phyloP scores from a whole-genome alignment of 2,329 filamentous ascomycete genomes.

The Clonostachys sp. region DNA sequence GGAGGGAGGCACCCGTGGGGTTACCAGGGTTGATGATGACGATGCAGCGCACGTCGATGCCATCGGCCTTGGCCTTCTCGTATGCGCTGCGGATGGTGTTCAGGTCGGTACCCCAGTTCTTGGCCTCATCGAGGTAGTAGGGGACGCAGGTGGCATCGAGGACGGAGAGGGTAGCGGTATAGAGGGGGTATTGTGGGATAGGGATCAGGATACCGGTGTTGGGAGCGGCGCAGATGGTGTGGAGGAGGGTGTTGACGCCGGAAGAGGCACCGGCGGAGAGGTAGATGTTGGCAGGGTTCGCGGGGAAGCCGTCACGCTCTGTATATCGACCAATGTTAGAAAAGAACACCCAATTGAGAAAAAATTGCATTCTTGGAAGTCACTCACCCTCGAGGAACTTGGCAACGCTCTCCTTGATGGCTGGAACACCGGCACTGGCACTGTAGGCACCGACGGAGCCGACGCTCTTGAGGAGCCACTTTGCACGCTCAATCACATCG shows the following conservation, averaged over 20 bases:
- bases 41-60: conserved; percentile 84
- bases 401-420: conserved; percentile 84
- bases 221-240: conserved; percentile 76
- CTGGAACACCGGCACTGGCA: conserved; percentile 82
- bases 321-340: conserved; percentile 2
- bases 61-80: conserved; percentile 68
- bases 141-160: conserved; percentile 85
- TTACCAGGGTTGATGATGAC: conserved; percentile 99
- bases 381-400: conserved; percentile 81
- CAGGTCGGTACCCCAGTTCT: conserved; percentile 84
- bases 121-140: conserved; percentile 86
- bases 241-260: conserved; percentile 88
- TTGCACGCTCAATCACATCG: conserved; percentile 83
- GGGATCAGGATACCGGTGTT: conserved; percentile 84
- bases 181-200: conserved; percentile 96
- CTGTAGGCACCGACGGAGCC: conserved; percentile 96
- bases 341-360: background rate
- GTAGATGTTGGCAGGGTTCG: conserved; percentile 79
- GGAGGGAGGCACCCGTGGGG: conserved; percentile 85
- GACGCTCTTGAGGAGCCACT: conserved; percentile 73
- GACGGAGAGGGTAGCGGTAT: conserved; percentile 86
- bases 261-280: conserved; percentile 88
- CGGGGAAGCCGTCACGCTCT: conserved; percentile 84
- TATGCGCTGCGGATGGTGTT: conserved; percentile 71
- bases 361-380: background rate